Conservation (phyloP, 2,329 filamentous ascomycete species). For the Aspergillus flavus region DNA sequence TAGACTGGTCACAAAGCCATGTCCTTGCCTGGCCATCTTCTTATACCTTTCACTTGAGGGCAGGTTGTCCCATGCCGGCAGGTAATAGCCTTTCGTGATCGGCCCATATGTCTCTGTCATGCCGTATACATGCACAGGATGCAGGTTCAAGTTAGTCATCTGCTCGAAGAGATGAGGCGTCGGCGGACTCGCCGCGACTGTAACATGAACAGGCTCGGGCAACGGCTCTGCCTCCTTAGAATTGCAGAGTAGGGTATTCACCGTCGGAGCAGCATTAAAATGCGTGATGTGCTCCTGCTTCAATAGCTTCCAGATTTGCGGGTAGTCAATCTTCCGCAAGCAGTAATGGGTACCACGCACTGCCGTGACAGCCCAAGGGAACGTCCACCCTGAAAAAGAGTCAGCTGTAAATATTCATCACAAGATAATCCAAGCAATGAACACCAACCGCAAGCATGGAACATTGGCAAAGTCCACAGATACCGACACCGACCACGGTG, state of each 20-base stretch:
- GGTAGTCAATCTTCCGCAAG: slow-evolving; percentile 91
- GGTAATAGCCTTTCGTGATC: slow-evolving; percentile 88
- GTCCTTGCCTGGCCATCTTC: slow-evolving; percentile 91
- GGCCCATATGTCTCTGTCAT: slow-evolving; percentile 88
- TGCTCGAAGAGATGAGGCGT: slow-evolving; percentile 88
- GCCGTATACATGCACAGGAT: slow-evolving; percentile 92
- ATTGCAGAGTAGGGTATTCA: slow-evolving; percentile 89
- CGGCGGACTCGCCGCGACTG: slow-evolving; percentile 89
- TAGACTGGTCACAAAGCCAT: slow-evolving; percentile 83
- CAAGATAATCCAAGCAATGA: neutral
- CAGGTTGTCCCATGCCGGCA: slow-evolving; percentile 81
- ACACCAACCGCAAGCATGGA: slow-evolving; percentile 60
- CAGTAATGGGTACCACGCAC: slow-evolving; percentile 95
- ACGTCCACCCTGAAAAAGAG: slow-evolving; percentile 66
- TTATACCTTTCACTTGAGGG: slow-evolving; percentile 76
- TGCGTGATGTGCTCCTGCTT: slow-evolving; percentile 88
- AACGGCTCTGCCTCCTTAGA: slow-evolving; percentile 73
- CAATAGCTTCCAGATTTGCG: slow-evolving; percentile 84
- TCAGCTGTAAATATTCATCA: slow-evolving; percentile 35
- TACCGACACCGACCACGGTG: slow-evolving; percentile 73
- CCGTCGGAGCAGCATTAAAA: slow-evolving; percentile 93
- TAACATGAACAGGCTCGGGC: slow-evolving; percentile 74
- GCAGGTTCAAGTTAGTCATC: slow-evolving; percentile 84
- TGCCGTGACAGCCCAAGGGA: slow-evolving; percentile 90
- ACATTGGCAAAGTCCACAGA: slow-evolving; percentile 92